A percentile compares a stretch with the other conserved stretches of the same genome.
phyloP scores from a whole-genome alignment of 2,329 filamentous ascomycete genomes.

The Nothophoma quercina region DNA sequence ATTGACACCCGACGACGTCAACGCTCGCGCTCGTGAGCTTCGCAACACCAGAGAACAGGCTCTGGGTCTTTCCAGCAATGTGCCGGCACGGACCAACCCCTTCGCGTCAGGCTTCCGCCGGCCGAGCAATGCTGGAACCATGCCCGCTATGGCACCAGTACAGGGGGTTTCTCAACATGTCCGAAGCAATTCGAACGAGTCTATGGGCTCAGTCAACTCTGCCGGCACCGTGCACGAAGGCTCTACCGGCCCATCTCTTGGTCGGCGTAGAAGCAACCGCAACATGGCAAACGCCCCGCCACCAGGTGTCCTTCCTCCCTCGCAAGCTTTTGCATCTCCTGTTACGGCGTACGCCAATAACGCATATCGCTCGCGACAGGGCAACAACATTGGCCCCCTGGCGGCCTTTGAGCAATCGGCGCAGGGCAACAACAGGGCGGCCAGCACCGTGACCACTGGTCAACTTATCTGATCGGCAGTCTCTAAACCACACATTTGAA shows the following conservation, averaged over 20 bases:
- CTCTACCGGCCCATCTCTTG: conserved; percentile 39
- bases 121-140: conserved; percentile 32
- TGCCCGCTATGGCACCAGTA: conserved; percentile 20
- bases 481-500: too few species aligned
- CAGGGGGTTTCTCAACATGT: conserved; percentile 30
- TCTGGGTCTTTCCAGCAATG: conserved; percentile 36
- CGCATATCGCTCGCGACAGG: conserved; percentile 37
- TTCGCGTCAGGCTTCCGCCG: conserved; percentile 44
- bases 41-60: conserved; percentile 45
- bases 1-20: conserved; percentile 45
- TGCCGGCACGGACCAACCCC: conserved; percentile 46
- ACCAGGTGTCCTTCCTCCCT: conserved; percentile 30
- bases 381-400: conserved; percentile 31
- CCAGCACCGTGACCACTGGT: conserved; percentile 45
- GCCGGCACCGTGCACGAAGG: conserved; percentile 36
- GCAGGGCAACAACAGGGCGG: conserved; percentile 32
- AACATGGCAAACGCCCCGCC: conserved; percentile 38
- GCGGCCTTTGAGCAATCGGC: conserved; percentile 37
- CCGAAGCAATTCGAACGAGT: conserved; percentile 46
- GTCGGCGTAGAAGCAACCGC: conserved; percentile 46
- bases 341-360: conserved; percentile 36
- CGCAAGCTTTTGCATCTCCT: conserved; percentile 37
- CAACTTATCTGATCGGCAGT: conserved; percentile 36
- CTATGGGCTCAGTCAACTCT: conserved; percentile 39
- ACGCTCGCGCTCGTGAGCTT: conserved; percentile 46